Conservation (phyloP, 805 yeast genomes). For the Lipomyces starkeyi region DNA sequence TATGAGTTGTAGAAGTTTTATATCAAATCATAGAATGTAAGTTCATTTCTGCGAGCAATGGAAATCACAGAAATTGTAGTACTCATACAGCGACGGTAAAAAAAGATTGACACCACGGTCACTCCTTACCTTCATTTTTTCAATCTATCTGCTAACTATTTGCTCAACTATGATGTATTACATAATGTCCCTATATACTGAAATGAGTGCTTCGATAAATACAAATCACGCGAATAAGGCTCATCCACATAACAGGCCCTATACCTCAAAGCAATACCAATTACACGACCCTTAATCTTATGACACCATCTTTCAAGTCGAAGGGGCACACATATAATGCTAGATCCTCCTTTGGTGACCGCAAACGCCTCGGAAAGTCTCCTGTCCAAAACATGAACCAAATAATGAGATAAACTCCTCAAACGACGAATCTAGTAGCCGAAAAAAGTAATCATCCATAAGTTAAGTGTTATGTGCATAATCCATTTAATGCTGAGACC, state of each 20-base stretch:
- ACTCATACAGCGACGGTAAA: no score
- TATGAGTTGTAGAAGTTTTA: no score
- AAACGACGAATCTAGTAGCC: neutral
- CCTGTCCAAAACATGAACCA: neutral
- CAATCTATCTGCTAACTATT: no score
- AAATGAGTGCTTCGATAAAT: neutral
- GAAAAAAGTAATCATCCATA: neutral
- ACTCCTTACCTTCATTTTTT: no score
- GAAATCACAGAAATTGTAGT: no score
- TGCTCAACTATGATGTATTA: neutral
- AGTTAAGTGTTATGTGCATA: neutral
- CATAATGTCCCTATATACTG: neutral
- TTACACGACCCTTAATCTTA: neutral
- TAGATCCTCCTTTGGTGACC: neutral
- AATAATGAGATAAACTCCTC: neutral
- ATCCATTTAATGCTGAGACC: conserved; percentile 84
- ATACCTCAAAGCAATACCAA: neutral
- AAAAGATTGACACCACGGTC: no score
- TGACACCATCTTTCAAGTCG: neutral
- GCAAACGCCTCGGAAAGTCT: neutral
- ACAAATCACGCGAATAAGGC: neutral
- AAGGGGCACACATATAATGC: neutral
- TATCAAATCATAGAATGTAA: no score
- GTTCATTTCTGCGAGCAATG: no score
- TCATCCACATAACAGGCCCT: neutral